Evolutionary conservation across 1,139 yeast genomes (phyloP).

Genomic region (Diutina siamensis): DNA sequence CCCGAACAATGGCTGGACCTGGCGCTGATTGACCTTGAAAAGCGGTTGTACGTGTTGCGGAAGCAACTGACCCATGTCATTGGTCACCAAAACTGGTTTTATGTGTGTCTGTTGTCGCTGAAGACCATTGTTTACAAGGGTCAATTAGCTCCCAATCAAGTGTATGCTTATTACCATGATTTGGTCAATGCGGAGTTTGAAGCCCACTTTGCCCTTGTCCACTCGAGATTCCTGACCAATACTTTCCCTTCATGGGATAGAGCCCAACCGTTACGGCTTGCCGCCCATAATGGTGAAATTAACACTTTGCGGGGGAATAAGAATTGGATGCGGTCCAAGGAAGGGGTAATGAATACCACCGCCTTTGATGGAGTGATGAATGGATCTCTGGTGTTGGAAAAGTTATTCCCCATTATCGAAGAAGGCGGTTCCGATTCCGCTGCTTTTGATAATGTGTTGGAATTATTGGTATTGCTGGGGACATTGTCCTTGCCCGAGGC

Average conservation of each 20-base stretch:
- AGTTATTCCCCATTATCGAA: slow-evolving; percentile 87
- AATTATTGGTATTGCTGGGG: slow-evolving; percentile 83
- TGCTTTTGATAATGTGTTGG: slow-evolving; percentile 92
- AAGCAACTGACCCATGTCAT: slow-evolving; percentile 85
- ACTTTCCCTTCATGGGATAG: slow-evolving; percentile 99
- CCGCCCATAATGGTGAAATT: slow-evolving; percentile 98
- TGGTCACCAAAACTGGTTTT: slow-evolving; percentile 95
- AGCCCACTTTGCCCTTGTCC: slow-evolving; percentile 93
- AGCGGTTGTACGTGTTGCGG: slow-evolving; percentile 73
- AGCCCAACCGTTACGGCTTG: slow-evolving; percentile 95
- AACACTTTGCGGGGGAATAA: slow-evolving; percentile 95
- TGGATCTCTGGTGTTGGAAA: slow-evolving; percentile 37
- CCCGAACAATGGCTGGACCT: neutral
- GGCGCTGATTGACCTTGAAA: slow-evolving; percentile 52
- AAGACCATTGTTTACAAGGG: slow-evolving; percentile 94
- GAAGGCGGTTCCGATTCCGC: slow-evolving; percentile 99
- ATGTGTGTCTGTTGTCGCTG: slow-evolving; percentile 84
- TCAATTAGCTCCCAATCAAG: slow-evolving; percentile 93
- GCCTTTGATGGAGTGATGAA: slow-evolving; percentile 56
- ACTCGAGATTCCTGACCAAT: slow-evolving; percentile 94
- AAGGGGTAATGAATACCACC: slow-evolving; percentile 85
- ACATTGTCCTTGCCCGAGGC: slow-evolving; percentile 92
- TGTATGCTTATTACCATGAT: slow-evolving; percentile 88
- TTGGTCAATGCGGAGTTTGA: slow-evolving; percentile 84
- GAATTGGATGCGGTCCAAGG: slow-evolving; percentile 98